Percentiles rank a stretch among this genome's conserved stretches.
phyloP scores from a whole-genome alignment of 495 filamentous ascomycete genomes.

The Hypoxylon fragiforme region DNA sequence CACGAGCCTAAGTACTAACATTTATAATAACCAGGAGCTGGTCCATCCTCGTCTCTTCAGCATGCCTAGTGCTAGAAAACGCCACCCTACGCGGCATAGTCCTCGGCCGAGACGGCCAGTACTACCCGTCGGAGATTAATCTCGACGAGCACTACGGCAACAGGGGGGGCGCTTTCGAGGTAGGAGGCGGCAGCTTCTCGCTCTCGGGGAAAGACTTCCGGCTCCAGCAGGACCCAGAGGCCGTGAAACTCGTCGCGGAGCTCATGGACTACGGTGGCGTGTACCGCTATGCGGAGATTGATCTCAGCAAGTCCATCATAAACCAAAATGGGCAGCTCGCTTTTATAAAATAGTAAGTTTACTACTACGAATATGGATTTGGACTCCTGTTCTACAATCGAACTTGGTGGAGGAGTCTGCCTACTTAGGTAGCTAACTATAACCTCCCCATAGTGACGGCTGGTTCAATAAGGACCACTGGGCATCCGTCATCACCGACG shows the following conservation, averaged over 20 bases:
- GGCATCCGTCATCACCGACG: constrained; percentile 10
- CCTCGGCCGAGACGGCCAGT: constrained; percentile 23
- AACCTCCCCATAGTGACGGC: constrained; percentile 8
- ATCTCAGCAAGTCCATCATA: constrained; percentile 14
- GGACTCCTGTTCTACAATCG: too few species aligned
- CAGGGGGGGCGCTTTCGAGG: constrained; percentile 24
- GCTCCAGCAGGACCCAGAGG: constrained; percentile 7
- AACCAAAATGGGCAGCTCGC: constrained; percentile 18
- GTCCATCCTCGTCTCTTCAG: constrained; percentile 21
- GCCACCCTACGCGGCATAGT: constrained; percentile 10
- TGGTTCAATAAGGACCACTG: constrained; percentile 9
- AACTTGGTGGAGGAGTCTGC: not conserved
- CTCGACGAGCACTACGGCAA: constrained; percentile 30
- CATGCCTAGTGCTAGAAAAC: constrained; percentile 11
- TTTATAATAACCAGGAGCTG: constrained; percentile 12
- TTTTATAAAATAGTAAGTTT: constrained; percentile 20
- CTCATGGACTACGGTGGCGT: constrained; percentile 16
- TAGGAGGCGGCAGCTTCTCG: constrained; percentile 14
- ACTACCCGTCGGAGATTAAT: constrained; percentile 17
- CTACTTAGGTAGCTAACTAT: constrained; percentile 8
- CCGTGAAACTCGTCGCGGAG: constrained; percentile 19
- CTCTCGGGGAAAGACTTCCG: constrained; percentile 17
- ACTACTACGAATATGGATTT: too few species aligned
- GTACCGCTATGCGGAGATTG: constrained; percentile 17
- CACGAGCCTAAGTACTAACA: too few species aligned